Conservation (phyloP, 148 eudicot genomes). For the Nyssa sinensis region DNA sequence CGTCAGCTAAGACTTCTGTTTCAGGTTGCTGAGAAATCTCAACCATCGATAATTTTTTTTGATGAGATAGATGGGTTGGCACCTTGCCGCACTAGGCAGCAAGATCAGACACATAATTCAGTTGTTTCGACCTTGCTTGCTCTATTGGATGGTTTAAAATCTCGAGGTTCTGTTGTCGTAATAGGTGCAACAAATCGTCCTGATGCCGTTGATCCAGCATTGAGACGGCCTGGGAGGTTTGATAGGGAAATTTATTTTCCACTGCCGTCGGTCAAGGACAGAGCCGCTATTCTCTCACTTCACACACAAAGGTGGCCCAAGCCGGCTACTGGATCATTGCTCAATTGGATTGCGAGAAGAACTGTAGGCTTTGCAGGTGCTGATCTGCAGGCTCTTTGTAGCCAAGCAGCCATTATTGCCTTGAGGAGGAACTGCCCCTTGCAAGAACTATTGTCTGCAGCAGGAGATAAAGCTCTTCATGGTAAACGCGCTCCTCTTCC, state of each 20-base stretch:
- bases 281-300: conserved; percentile 83
- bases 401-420: conserved; percentile 82
- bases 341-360: conserved; percentile 63
- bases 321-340: conserved; percentile 70
- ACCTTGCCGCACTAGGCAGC: conserved; percentile 92
- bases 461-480: conserved; percentile 40
- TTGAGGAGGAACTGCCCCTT: conserved; percentile 75
- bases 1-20: conserved; percentile 95
- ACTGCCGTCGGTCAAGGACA: conserved; percentile 72
- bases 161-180: conserved; percentile 93
- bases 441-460: conserved; percentile 60
- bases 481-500: conserved; percentile 71
- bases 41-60: conserved; percentile 92
- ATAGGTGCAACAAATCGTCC: conserved; percentile 99
- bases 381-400: conserved; percentile 96
- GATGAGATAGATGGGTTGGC: conserved; percentile 98
- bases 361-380: conserved; percentile 99
- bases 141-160: conserved; percentile 90
- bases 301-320: conserved; percentile 94
- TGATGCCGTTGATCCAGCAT: conserved; percentile 94
- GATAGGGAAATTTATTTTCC: conserved; percentile 97
- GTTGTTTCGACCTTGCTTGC: conserved; percentile 97
- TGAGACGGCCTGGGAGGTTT: conserved; percentile 95
- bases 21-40: conserved; percentile 96
- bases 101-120: conserved; percentile 98